These are phyloP conservation scores for Aspergillus sclerotialis DNA, from an alignment of 2,329 filamentous ascomycete species.

Conservation along the genomic window DNA sequence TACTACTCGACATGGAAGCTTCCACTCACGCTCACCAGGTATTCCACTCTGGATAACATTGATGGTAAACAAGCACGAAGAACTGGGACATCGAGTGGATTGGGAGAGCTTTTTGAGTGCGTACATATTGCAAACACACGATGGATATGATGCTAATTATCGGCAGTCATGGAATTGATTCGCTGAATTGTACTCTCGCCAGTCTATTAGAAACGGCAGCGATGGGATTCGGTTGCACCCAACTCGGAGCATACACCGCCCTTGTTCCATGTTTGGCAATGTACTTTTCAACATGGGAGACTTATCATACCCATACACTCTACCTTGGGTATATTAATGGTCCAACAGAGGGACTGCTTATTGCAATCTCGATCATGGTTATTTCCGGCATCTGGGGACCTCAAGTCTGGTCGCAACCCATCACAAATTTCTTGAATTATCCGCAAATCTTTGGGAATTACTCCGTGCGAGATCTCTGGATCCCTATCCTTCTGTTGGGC, in stretches of 20 bases:
- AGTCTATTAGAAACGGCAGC: slow-evolving; percentile 86
- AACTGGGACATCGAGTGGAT: slow-evolving; percentile 87
- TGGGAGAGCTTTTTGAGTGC: slow-evolving; percentile 91
- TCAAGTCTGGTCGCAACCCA: slow-evolving; percentile 71
- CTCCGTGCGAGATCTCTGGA: slow-evolving; percentile 84
- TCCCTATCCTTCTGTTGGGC: slow-evolving; percentile 59
- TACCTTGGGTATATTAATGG: slow-evolving; percentile 97
- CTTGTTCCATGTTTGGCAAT: slow-evolving; percentile 88
- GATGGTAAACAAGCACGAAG: slow-evolving; percentile 95
- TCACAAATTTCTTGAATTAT: slow-evolving; percentile 63
- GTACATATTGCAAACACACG: slow-evolving; percentile 18
- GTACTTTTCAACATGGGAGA: slow-evolving; percentile 99
- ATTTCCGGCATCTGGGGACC: slow-evolving; percentile 83
- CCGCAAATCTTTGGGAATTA: slow-evolving; percentile 59
- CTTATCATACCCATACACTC: slow-evolving; percentile 94
- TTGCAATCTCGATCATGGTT: slow-evolving; percentile 81
- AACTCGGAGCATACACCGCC: slow-evolving; percentile 82
- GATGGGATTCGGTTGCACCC: slow-evolving; percentile 81
- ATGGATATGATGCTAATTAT: slow-evolving; percentile 16
- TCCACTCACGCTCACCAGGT: slow-evolving; percentile 34
- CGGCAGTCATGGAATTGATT: slow-evolving; percentile 83
- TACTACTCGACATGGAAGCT: neutral
- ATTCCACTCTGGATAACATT: slow-evolving; percentile 98
- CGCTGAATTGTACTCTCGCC: slow-evolving; percentile 90
- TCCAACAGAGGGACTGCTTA: slow-evolving; percentile 87